These are phyloP conservation scores for Dendrocalamus latiflorus DNA, from an alignment of 202 grass and related monocot genomes.

Conservation along the genomic window DNA sequence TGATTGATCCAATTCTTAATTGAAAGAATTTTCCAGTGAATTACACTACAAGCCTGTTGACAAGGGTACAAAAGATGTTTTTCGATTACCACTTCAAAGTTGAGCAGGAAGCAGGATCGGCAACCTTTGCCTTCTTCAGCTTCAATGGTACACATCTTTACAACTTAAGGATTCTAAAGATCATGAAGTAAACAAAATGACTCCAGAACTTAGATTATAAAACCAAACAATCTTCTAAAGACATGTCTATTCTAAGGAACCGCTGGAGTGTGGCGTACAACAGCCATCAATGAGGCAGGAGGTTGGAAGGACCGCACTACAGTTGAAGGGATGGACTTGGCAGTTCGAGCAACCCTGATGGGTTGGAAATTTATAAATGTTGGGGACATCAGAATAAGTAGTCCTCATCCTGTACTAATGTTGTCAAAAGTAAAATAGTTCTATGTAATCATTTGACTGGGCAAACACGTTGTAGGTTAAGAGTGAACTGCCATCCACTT, in stretches of 20 bases:
- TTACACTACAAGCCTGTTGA: constrained; percentile 71
- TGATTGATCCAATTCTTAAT: constrained; percentile 90
- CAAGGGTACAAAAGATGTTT: constrained; percentile 96
- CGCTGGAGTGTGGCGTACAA: constrained; percentile 84
- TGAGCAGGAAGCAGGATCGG: constrained; percentile 93
- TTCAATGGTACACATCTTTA: constrained; percentile 73
- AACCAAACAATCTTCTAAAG: constrained; percentile 21
- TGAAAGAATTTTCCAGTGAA: constrained; percentile 99
- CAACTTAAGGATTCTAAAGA: constrained; percentile 14
- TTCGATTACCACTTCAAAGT: constrained; percentile 99
- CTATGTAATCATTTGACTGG: constrained; percentile 10
- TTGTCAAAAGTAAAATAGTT: background rate
- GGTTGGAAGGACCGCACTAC: constrained; percentile 92
- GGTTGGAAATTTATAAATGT: constrained; percentile 95
- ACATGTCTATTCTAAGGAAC: constrained; percentile 48
- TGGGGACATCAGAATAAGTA: constrained; percentile 71
- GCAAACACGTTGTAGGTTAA: constrained; percentile 60
- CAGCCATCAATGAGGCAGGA: constrained; percentile 78
- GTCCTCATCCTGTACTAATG: background rate
- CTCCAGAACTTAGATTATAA: background rate
- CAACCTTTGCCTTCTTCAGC: constrained; percentile 87
- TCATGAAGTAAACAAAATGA: background rate
- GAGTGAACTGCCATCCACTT: constrained; percentile 85
- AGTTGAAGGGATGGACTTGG: constrained; percentile 98
- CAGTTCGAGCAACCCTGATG: constrained; percentile 74